A percentile compares a stretch with the other conserved stretches of the same genome.
These are phyloP conservation scores for baker's yeast (Saccharomyces cerevisiae) DNA, from an alignment of 805 yeast genomes.

Conservation along the genomic window DNA sequence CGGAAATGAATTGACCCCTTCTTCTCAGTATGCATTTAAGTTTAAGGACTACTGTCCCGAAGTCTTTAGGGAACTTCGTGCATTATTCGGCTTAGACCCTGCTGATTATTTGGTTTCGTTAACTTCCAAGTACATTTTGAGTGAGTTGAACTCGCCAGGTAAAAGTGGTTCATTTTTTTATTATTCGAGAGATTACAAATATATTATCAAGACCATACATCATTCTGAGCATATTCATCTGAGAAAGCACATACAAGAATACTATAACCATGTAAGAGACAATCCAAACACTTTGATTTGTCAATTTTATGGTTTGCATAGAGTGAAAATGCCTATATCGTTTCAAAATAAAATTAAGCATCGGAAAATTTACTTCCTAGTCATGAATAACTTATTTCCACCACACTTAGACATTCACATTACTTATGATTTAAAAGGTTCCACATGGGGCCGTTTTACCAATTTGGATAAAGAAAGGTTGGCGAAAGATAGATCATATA, in stretches of 20 bases:
- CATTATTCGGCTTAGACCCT: constrained; percentile 79
- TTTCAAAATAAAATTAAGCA: constrained; percentile 34
- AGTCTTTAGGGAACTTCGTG: constrained; percentile 80
- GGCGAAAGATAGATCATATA: constrained; percentile 21
- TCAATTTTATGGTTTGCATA: constrained; percentile 93
- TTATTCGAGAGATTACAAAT: constrained; percentile 86
- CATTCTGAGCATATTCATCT: constrained; percentile 85
- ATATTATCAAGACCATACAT: constrained; percentile 92
- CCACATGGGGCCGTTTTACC: constrained; percentile 72
- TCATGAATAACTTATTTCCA: constrained; percentile 95
- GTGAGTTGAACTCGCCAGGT: constrained; percentile 92
- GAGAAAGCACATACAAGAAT: constrained; percentile 62
- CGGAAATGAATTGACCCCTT: constrained; percentile 86
- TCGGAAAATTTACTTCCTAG: constrained; percentile 82
- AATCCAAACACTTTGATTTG: constrained; percentile 85
- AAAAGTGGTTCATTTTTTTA: constrained; percentile 95
- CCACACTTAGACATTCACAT: constrained; percentile 80
- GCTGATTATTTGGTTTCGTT: constrained; percentile 90
- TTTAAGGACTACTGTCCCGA: constrained; percentile 94
- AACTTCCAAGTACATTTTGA: constrained; percentile 85
- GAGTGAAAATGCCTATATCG: constrained; percentile 77
- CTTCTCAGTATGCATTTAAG: constrained; percentile 90
- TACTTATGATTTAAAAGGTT: constrained; percentile 89
- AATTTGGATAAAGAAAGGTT: constrained; percentile 19
- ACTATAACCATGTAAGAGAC: constrained; percentile 67